phyloP scores from a whole-genome alignment of 2,329 filamentous ascomycete genomes.

The Bertia moriformis region DNA sequence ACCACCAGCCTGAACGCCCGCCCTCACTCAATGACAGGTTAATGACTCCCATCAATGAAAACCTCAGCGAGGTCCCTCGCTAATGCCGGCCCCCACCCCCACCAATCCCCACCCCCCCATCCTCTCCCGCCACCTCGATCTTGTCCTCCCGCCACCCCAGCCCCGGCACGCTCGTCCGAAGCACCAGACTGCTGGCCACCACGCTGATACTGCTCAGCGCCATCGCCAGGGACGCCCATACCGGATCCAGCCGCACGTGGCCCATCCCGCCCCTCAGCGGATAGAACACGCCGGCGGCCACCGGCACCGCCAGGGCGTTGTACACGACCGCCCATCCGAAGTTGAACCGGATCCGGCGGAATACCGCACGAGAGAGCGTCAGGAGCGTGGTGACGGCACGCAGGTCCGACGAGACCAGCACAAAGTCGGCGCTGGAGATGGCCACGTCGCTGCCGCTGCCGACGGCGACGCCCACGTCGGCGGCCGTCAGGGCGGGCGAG shows the following conservation, averaged over 20 bases:
- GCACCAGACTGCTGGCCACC: constrained; percentile 62
- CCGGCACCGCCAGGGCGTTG: constrained; percentile 62
- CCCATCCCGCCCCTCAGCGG: constrained; percentile 28
- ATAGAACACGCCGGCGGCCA: constrained; percentile 70
- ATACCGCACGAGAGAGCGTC: constrained; percentile 55
- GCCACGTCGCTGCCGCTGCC: constrained; percentile 74
- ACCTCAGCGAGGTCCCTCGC: no score
- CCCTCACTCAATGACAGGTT: no score
- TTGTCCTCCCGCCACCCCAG: no score
- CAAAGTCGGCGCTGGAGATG: constrained; percentile 67
- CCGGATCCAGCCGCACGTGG: constrained; percentile 56
- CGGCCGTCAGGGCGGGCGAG: constrained; percentile 63
- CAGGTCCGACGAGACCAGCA: constrained; percentile 62
- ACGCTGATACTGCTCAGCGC: constrained; percentile 83
- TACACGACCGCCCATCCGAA: constrained; percentile 77
- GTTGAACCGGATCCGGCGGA: constrained; percentile 68
- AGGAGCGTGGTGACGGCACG: constrained; percentile 59
- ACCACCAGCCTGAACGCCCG: no score
- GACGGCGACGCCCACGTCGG: constrained; percentile 74
- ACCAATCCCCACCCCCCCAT: no score
- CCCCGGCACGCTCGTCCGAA: constrained; percentile 37
- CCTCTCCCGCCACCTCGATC: no score
- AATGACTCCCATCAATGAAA: no score
- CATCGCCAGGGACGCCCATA: constrained; percentile 87
- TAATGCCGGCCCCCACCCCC: no score